Percentiles rank a stretch among this genome's conserved stretches.
Conservation (phyloP, 1,284 basidiomycete species). For the Somion occarium region DNA sequence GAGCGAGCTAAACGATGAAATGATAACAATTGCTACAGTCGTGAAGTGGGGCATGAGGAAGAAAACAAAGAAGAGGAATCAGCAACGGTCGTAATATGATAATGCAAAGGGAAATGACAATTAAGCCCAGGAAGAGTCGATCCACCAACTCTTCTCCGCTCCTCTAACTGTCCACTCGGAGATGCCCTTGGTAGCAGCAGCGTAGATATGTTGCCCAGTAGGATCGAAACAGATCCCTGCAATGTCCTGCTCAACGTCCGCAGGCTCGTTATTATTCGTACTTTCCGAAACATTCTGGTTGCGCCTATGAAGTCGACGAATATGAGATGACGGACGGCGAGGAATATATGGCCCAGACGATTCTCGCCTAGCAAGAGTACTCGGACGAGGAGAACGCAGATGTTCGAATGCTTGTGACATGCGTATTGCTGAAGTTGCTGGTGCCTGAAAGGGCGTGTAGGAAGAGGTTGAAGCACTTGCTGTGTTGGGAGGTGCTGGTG, state of each 20-base stretch:
- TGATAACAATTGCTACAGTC: too few species aligned
- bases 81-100: background rate
- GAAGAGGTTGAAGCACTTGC: constrained; percentile 9
- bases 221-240: constrained; percentile 76
- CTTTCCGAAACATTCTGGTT: constrained; percentile 7
- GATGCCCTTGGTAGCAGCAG: constrained; percentile 55
- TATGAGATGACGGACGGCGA: constrained; percentile 10
- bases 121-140: constrained; percentile 22
- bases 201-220: constrained; percentile 60
- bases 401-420: background rate
- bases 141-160: constrained; percentile 61
- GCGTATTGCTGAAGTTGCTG: background rate
- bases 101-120: background rate
- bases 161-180: constrained; percentile 63
- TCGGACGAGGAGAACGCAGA: constrained; percentile 4
- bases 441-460: background rate
- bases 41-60: too few species aligned
- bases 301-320: constrained; percentile 9
- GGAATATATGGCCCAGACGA: constrained; percentile 8
- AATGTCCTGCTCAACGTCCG: constrained; percentile 49
- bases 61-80: background rate
- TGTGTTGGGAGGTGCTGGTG: constrained; percentile 35
- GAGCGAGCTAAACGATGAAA: too few species aligned
- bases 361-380: constrained; percentile 9
- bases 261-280: too few species aligned